Evolutionary conservation across 352 stramenopile genomes (phyloP), one percentile per base, ranked within the genome.

Genomic region (Globisporangium emineosum): DNA sequence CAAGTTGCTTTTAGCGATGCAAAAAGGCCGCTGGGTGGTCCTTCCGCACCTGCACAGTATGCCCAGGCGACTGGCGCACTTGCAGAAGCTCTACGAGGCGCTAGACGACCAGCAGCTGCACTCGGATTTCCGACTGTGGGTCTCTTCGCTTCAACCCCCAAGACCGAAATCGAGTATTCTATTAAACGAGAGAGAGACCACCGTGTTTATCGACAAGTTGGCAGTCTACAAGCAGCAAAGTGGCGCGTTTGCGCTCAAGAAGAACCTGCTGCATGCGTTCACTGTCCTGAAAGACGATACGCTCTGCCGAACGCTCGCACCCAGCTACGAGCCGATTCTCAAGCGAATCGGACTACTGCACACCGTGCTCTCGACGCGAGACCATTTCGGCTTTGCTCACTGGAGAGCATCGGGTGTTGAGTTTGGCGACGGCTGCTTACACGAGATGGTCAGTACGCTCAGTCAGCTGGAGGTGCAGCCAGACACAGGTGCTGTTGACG

Each of bases 51-150:
- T 83, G 0, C 73, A 91, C 25, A 32, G 62, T 2, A 62, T 53
- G 3, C 40, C 67, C 0, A 17, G 60, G 2, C 75, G 69, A 33
- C 33, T 79, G 6, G 9, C 25, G 2, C 66, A 69, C 23, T 37
- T 91, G 0, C 45, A 62, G 40, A 64, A 27, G 0, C 63, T 88
- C 3, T 78, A 84, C 15, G 56, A 79, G 13, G 62, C 50, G 2
- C 67, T 87, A 0, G 50, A 75, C 9, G 60, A 64, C 7, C 58
- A 72, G 0, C 64, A 74, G 0, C 50, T 64, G 6, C 83, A 91
- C 25, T 71, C 76, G 0, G 83, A 91, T 40, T 91, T 90, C 45
- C 80, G 83, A 4, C 57, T 91, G 10, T 91, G 83, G 80, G 33
- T 86, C 19, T 90, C 77, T 12, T 49, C 54, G 5, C 32, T 64